phyloP scores from a whole-genome alignment of 2,329 filamentous ascomycete species.

The Fusarium luffae region DNA sequence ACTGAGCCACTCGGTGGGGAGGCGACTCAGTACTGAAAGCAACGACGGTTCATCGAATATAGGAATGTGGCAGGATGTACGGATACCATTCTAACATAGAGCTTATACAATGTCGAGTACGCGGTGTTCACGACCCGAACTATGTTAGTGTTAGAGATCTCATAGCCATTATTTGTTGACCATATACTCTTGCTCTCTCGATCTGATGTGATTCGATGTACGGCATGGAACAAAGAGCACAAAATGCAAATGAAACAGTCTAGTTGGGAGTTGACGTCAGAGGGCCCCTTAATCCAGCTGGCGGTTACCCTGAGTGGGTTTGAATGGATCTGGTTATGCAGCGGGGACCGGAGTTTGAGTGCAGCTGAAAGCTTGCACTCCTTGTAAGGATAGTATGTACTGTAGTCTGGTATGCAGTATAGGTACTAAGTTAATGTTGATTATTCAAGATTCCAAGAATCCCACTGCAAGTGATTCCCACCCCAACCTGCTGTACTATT shows the following conservation, averaged over 20 bases:
- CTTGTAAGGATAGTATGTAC: neutral
- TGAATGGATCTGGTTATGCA: constrained; percentile 11
- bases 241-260: constrained; percentile 1
- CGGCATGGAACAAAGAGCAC: neutral
- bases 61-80: constrained; percentile 9
- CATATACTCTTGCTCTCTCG: neutral
- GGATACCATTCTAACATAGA: neutral
- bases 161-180: constrained; percentile 16
- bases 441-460: neutral
- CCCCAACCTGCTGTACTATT: neutral
- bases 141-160: constrained; percentile 4
- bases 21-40: constrained; percentile 32
- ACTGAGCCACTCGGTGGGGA: constrained; percentile 45
- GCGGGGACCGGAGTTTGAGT: neutral
- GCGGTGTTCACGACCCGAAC: neutral
- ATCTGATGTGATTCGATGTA: neutral
- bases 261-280: constrained; percentile 38
- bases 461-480: neutral
- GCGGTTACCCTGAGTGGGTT: constrained; percentile 7
- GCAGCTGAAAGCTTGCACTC: neutral
- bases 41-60: constrained; percentile 2
- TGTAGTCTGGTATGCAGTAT: neutral
- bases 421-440: neutral
- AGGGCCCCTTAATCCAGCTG: constrained; percentile 14
- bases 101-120: neutral